Evolutionary conservation across 106 monocot species (phyloP).

Genomic region (Vanilla planifolia): DNA sequence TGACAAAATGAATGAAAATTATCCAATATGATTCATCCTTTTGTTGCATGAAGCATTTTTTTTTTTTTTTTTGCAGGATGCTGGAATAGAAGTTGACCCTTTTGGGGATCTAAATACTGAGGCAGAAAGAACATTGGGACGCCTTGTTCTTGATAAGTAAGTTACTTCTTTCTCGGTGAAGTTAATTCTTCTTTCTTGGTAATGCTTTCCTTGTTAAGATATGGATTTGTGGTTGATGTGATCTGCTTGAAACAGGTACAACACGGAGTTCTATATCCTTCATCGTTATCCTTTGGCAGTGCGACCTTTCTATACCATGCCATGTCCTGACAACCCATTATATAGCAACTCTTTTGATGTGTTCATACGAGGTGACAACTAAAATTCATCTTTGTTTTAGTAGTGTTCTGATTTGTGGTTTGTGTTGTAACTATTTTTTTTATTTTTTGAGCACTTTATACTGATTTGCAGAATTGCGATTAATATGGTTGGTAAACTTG

Average conservation of each 20-base stretch:
- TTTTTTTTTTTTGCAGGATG: constrained; percentile 37
- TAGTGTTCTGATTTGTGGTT: too few species aligned
- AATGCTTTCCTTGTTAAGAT: not conserved
- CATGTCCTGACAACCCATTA: constrained; percentile 66
- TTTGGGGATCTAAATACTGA: constrained; percentile 92
- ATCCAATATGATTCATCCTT: too few species aligned
- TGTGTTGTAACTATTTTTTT: not conserved
- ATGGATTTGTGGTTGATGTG: not conserved
- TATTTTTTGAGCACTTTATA: not conserved
- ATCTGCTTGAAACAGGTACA: constrained; percentile 44
- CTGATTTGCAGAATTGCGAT: too few species aligned
- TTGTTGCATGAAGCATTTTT: too few species aligned
- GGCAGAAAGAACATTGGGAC: constrained; percentile 81
- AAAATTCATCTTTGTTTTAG: not conserved
- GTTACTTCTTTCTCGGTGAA: constrained; percentile 8
- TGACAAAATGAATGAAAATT: too few species aligned
- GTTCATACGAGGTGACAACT: constrained; percentile 80
- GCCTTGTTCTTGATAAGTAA: constrained; percentile 86
- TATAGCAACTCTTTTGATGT: constrained; percentile 99
- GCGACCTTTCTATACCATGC: constrained; percentile 98
- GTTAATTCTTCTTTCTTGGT: not conserved
- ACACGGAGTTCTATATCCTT: constrained; percentile 89
- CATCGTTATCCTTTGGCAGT: constrained; percentile 86
- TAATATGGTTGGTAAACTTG: too few species aligned
- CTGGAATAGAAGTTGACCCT: constrained; percentile 81